Conservation (phyloP, 371 early-diverging fungal genomes). For the Mucor piriformis region DNA sequence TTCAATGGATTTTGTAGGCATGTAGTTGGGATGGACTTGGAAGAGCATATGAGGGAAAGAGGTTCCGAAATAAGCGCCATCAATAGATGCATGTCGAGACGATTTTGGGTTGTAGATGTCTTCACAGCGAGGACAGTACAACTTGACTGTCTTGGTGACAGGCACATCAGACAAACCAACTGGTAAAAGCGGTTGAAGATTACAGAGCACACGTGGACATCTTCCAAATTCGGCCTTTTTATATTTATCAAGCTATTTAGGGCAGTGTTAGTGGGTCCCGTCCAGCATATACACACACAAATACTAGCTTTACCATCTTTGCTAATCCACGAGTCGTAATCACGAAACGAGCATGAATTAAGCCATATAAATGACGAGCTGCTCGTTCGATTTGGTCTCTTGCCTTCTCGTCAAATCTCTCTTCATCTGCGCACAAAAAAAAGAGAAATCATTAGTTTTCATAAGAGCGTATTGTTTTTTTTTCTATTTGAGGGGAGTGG, state of each 20-base stretch:
- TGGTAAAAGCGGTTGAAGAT: conserved; percentile 77
- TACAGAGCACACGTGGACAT: conserved; percentile 93
- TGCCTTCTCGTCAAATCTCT: conserved; percentile 62
- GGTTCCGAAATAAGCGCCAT: conserved; percentile 96
- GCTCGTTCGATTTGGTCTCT: conserved; percentile 69
- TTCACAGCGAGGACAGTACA: conserved; percentile 89
- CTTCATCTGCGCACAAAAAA: conserved; percentile 46
- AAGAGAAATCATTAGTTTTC: neutral
- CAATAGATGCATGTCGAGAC: conserved; percentile 74
- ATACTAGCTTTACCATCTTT: conserved; percentile 90
- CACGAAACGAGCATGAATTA: conserved; percentile 91
- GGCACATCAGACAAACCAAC: conserved; percentile 88
- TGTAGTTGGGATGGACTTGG: conserved; percentile 80
- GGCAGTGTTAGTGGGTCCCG: too few species aligned
- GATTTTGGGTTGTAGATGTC: conserved; percentile 92
- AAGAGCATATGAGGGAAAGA: conserved; percentile 96
- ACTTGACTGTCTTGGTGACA: conserved; percentile 75
- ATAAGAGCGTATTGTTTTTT: neutral
- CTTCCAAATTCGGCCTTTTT: conserved; percentile 88
- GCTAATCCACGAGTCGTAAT: conserved; percentile 82
- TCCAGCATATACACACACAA: too few species aligned
- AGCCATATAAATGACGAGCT: conserved; percentile 84
- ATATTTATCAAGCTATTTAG: conserved; percentile 80
- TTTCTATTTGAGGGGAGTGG: too few species aligned
- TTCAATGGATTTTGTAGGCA: conserved; percentile 64